Conservation (phyloP, 2,329 filamentous ascomycete genomes). For the Nemania diffusa region DNA sequence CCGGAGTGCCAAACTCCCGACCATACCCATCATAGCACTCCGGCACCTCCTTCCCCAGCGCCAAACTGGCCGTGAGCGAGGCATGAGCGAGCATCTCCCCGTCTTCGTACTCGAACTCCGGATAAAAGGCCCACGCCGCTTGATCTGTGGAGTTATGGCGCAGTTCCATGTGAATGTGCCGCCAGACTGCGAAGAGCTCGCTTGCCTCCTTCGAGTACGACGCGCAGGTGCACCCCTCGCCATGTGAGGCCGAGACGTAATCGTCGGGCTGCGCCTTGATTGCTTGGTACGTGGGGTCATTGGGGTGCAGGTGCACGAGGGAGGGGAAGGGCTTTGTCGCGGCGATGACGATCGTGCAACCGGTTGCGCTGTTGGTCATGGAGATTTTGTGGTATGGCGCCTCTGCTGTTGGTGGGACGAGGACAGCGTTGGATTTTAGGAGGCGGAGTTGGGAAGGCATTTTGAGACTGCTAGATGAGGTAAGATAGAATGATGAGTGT, state of each 20-base stretch:
- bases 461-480: neutral
- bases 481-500: neutral
- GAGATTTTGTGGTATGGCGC: constrained; percentile 10
- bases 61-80: constrained; percentile 8
- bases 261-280: neutral
- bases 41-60: neutral
- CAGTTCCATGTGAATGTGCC: neutral
- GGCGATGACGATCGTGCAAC: constrained; percentile 5
- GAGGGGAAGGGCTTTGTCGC: constrained; percentile 7
- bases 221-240: neutral
- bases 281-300: neutral
- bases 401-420: neutral
- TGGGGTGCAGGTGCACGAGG: neutral
- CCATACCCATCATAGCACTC: neutral
- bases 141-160: neutral
- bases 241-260: neutral
- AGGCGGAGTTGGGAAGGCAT: constrained; percentile 19
- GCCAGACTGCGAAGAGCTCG: constrained; percentile 15
- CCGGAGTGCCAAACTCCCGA: neutral
- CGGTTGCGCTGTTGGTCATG: neutral
- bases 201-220: rapidly evolving
- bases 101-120: neutral
- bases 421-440: constrained; percentile 8
- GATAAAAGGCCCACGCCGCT: constrained; percentile 18
- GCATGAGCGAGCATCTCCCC: constrained; percentile 25